phyloP scores from a whole-genome alignment of 495 filamentous ascomycete species.

The Aspergillus bridgeri region DNA sequence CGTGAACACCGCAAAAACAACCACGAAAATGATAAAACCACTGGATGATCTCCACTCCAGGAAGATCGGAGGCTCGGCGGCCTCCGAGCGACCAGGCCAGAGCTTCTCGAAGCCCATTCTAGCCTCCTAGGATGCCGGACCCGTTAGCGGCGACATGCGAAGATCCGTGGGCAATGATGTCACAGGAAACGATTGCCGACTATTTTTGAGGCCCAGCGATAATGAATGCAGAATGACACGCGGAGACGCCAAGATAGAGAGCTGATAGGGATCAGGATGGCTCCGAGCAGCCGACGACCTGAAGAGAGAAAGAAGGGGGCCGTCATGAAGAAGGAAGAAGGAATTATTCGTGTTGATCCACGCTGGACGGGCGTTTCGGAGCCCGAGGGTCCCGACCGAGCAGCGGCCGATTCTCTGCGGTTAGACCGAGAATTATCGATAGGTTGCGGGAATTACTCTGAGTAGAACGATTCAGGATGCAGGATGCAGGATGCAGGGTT shows the following conservation, averaged over 20 bases:
- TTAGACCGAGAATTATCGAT: too few relatives aligned
- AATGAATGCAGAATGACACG: neutral
- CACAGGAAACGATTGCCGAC: neutral
- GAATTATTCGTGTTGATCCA: too few relatives aligned
- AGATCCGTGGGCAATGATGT: neutral
- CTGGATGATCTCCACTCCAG: constrained; percentile 36
- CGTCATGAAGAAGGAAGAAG: too few relatives aligned
- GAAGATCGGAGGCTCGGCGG: constrained; percentile 8
- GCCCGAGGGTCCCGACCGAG: too few relatives aligned
- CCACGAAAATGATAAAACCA: constrained; percentile 45
- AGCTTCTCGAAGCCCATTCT: neutral
- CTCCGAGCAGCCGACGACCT: neutral
- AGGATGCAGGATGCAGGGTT: too few relatives aligned
- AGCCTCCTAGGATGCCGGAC: neutral
- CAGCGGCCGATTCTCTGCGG: too few relatives aligned
- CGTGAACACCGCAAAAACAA: constrained; percentile 55
- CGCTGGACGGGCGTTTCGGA: too few relatives aligned
- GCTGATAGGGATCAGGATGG: neutral
- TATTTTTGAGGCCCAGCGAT: too few relatives aligned
- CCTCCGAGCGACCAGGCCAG: neutral
- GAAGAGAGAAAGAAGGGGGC: neutral
- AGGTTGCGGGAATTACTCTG: too few relatives aligned
- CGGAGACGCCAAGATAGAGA: neutral
- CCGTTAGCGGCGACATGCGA: neutral
- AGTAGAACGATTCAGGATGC: too few relatives aligned